These are phyloP conservation scores for Scheffersomyces segobiensis DNA, from an alignment of 1,139 yeast species.

Conservation along the genomic window DNA sequence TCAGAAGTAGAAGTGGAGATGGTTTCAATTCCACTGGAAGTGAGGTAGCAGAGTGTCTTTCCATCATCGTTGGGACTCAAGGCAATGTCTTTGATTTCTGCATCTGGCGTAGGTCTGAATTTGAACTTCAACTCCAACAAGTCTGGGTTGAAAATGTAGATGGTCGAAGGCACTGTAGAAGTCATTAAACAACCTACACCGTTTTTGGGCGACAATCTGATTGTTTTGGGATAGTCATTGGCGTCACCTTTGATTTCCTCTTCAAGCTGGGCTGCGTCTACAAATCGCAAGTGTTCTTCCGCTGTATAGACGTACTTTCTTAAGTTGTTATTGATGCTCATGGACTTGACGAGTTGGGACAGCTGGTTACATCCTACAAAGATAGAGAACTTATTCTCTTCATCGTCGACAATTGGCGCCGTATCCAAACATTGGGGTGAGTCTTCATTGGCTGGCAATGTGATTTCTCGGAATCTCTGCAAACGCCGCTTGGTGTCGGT, in stretches of 20 bases:
- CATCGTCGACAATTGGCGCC: constrained; percentile 26
- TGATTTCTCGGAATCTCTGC: constrained; percentile 63
- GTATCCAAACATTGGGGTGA: constrained; percentile 73
- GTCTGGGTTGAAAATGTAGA: constrained; percentile 60
- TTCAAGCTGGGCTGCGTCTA: constrained; percentile 59
- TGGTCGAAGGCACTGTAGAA: constrained; percentile 57
- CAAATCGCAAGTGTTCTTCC: constrained; percentile 61
- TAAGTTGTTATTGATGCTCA: constrained; percentile 70
- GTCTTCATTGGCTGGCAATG: constrained; percentile 63
- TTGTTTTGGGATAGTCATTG: constrained; percentile 61
- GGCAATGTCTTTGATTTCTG: constrained; percentile 42
- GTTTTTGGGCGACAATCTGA: constrained; percentile 54
- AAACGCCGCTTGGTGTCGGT: constrained; percentile 51
- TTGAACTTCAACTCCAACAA: constrained; percentile 46
- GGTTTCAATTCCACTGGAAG: constrained; percentile 54
- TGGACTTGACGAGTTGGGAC: constrained; percentile 50
- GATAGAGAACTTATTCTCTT: constrained; percentile 46
- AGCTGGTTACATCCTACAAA: constrained; percentile 77
- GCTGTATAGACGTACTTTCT: constrained; percentile 59
- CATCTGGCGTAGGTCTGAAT: constrained; percentile 23
- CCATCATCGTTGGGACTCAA: constrained; percentile 43
- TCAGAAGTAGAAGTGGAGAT: constrained; percentile 49
- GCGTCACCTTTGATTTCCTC: constrained; percentile 31
- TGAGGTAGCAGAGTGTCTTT: constrained; percentile 56
- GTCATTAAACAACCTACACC: constrained; percentile 64